Conservation (phyloP, 2,329 filamentous ascomycete species). For the Colletotrichum sp. region DNA sequence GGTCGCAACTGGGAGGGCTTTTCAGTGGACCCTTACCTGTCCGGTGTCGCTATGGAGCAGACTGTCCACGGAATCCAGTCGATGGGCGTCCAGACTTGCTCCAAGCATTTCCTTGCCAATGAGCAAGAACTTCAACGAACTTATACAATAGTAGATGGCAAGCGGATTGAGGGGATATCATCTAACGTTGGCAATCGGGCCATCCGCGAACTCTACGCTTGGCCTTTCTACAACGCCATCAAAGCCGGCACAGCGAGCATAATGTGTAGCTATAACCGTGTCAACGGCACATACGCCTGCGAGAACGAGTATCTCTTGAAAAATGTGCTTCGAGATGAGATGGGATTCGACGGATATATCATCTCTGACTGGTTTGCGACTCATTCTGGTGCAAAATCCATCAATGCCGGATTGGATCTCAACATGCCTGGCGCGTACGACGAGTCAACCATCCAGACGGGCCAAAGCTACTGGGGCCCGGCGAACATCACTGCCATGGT, state of each 20-base stretch:
- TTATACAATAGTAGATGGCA: slow-evolving; percentile 47
- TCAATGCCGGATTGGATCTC: slow-evolving; percentile 78
- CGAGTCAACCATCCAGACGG: slow-evolving; percentile 39
- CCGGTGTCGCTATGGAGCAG: slow-evolving; percentile 65
- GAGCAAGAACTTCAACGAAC: slow-evolving; percentile 69
- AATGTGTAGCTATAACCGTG: slow-evolving; percentile 78
- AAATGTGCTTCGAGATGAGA: slow-evolving; percentile 70
- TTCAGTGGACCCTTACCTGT: slow-evolving; percentile 76
- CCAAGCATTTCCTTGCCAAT: slow-evolving; percentile 69
- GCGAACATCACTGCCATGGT: slow-evolving; percentile 58
- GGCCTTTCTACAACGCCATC: slow-evolving; percentile 73
- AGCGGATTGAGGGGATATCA: slow-evolving; percentile 51
- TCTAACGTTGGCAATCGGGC: slow-evolving; percentile 68
- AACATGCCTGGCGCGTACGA: slow-evolving; percentile 73
- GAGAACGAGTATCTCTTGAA: slow-evolving; percentile 67
- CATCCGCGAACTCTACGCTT: slow-evolving; percentile 70
- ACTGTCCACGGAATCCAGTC: slow-evolving; percentile 64
- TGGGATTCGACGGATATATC: slow-evolving; percentile 71
- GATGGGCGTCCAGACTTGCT: slow-evolving; percentile 40
- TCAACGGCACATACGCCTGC: slow-evolving; percentile 73
- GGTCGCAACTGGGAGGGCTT: slow-evolving; percentile 89
- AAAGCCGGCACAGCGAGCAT: slow-evolving; percentile 67
- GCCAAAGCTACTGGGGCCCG: slow-evolving; percentile 66
- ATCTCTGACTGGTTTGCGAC: slow-evolving; percentile 77
- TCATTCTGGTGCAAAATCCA: slow-evolving; percentile 70